Evolutionary conservation across 1,139 yeast species (phyloP).

Genomic region (Geotrichum klebahnii): DNA sequence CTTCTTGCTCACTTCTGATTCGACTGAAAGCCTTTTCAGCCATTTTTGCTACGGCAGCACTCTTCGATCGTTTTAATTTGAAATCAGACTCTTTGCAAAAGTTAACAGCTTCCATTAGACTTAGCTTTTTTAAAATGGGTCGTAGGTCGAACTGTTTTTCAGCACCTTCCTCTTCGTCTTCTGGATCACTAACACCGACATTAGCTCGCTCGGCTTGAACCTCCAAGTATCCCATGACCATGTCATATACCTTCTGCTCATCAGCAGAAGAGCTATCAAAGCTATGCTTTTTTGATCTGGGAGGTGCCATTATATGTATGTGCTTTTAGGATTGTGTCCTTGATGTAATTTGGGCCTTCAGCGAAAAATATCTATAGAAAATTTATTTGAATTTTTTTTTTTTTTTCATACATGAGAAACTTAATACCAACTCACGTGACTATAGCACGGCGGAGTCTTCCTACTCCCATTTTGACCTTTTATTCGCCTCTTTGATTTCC

Average conservation of each 20-base stretch:
- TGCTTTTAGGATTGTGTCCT: neutral
- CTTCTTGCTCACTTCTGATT: slow-evolving; percentile 44
- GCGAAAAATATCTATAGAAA: neutral
- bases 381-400: neutral
- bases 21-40: slow-evolving; percentile 52
- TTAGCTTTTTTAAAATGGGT: slow-evolving; percentile 21
- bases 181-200: slow-evolving; percentile 5
- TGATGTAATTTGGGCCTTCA: neutral
- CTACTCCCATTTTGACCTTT: too few relatives aligned
- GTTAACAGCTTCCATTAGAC: slow-evolving; percentile 27
- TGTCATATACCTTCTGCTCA: slow-evolving; percentile 27
- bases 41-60: slow-evolving; percentile 52
- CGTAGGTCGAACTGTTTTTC: slow-evolving; percentile 22
- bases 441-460: too few relatives aligned
- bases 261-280: slow-evolving; percentile 8
- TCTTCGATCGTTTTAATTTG: slow-evolving; percentile 42
- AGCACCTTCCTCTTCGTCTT: slow-evolving; percentile 19
- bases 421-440: too few relatives aligned
- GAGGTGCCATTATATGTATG: slow-evolving; percentile 15
- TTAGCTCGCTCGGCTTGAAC: slow-evolving; percentile 22
- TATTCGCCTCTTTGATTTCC: neutral
- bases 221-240: slow-evolving; percentile 28
- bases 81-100: slow-evolving; percentile 29
- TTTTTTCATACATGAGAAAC: too few relatives aligned
- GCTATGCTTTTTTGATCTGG: slow-evolving; percentile 12